These are phyloP conservation scores for Thozetella sp. DNA, from an alignment of 495 filamentous ascomycete genomes.

Conservation along the genomic window DNA sequence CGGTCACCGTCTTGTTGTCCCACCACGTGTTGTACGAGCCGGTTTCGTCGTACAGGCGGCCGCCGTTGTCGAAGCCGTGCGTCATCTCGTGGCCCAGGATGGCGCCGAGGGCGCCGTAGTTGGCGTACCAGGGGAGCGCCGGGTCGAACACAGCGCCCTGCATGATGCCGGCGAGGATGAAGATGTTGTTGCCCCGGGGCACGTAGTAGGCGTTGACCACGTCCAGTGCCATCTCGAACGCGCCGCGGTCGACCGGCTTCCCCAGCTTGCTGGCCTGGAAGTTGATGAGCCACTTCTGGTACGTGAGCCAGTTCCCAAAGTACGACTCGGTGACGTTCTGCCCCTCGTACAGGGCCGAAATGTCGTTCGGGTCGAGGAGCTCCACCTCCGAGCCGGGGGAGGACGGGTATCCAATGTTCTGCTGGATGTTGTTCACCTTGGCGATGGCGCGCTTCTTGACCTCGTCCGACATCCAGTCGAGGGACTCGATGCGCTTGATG, in stretches of 20 bases:
- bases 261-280: slow-evolving; percentile 42
- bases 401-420: slow-evolving; percentile 72
- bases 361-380: slow-evolving; percentile 55
- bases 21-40: slow-evolving; percentile 74
- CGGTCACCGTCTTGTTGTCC: slow-evolving; percentile 57
- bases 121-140: slow-evolving; percentile 63
- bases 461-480: slow-evolving; percentile 71
- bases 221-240: slow-evolving; percentile 64
- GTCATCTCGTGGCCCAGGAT: slow-evolving; percentile 60
- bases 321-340: slow-evolving; percentile 55
- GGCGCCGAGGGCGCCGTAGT: slow-evolving; percentile 64
- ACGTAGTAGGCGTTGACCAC: slow-evolving; percentile 69
- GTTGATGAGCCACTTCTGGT: slow-evolving; percentile 44
- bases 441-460: slow-evolving; percentile 62
- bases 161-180: slow-evolving; percentile 76
- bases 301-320: slow-evolving; percentile 63
- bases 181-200: slow-evolving; percentile 65
- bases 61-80: slow-evolving; percentile 73
- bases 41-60: slow-evolving; percentile 66
- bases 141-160: slow-evolving; percentile 68
- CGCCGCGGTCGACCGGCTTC: slow-evolving; percentile 61
- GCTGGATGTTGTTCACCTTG: slow-evolving; percentile 71
- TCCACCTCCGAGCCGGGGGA: slow-evolving; percentile 53
- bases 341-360: slow-evolving; percentile 53
- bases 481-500: slow-evolving; percentile 27